A percentile compares a stretch with the other conserved stretches of the same genome.
These are phyloP conservation scores for Acrocalymma vagum DNA, from an alignment of 2,329 filamentous ascomycete genomes.

Conservation along the genomic window DNA sequence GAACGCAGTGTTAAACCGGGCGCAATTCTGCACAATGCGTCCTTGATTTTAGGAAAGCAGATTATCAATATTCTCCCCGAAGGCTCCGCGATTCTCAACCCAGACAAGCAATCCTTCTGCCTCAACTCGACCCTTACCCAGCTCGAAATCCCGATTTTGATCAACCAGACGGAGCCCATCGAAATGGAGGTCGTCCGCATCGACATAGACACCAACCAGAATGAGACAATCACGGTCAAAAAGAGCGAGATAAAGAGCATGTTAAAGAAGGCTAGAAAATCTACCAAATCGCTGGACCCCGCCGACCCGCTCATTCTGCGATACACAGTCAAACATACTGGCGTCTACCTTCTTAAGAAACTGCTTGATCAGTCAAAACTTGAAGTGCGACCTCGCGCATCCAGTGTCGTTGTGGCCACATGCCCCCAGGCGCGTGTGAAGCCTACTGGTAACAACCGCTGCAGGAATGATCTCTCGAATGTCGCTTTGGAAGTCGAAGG, in stretches of 20 bases:
- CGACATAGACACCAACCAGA: conserved; percentile 81
- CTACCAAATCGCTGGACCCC: conserved; percentile 55
- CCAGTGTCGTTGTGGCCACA: conserved; percentile 82
- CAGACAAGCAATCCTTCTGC: conserved; percentile 81
- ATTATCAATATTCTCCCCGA: conserved; percentile 98
- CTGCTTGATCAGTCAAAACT: conserved; percentile 94
- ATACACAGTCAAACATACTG: conserved; percentile 82
- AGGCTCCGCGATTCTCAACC: conserved; percentile 90
- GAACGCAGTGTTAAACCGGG: conserved; percentile 90
- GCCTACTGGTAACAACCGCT: conserved; percentile 72
- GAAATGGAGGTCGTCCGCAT: conserved; percentile 88
- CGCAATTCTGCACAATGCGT: conserved; percentile 88
- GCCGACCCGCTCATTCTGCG: conserved; percentile 72
- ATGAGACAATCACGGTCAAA: conserved; percentile 81
- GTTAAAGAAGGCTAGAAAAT: conserved; percentile 73
- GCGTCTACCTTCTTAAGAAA: conserved; percentile 83
- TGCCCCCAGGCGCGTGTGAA: conserved; percentile 84
- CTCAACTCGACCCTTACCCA: conserved; percentile 70
- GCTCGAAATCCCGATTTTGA: conserved; percentile 80
- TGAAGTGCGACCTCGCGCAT: conserved; percentile 79
- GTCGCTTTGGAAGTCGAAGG: conserved; percentile 84
- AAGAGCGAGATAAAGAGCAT: conserved; percentile 78
- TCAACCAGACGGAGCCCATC: conserved; percentile 92
- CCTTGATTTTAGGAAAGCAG: conserved; percentile 93
- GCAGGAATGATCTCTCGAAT: conserved; percentile 87